Evolutionary conservation across 768 basidiomycete species (phyloP).

Genomic region (Candolleomyces aberdarensis): DNA sequence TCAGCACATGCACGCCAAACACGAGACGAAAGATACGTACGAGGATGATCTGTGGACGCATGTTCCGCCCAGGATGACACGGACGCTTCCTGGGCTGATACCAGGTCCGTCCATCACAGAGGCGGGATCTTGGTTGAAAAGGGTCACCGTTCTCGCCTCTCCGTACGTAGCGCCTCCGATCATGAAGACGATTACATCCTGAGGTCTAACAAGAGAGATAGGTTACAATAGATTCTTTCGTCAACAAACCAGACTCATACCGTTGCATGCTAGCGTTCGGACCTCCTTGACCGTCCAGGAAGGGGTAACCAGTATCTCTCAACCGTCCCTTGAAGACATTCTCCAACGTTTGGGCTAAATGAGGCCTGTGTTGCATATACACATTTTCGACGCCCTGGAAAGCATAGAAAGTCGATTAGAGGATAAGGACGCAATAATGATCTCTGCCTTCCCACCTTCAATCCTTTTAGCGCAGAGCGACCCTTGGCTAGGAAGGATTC

Average conservation of each 20-base stretch:
- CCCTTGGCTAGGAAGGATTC: slow-evolving; percentile 94
- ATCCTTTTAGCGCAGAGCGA: slow-evolving; percentile 89
- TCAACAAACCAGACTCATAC: slow-evolving; percentile 30
- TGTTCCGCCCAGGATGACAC: slow-evolving; percentile 89
- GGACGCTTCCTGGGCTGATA: slow-evolving; percentile 56
- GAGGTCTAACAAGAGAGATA: slow-evolving; percentile 54
- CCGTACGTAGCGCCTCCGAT: slow-evolving; percentile 96
- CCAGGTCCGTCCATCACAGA: slow-evolving; percentile 44
- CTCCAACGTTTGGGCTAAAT: slow-evolving; percentile 89
- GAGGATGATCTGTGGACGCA: slow-evolving; percentile 93
- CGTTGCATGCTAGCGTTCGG: slow-evolving; percentile 69
- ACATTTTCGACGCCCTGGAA: slow-evolving; percentile 95
- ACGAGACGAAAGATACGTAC: slow-evolving; percentile 39
- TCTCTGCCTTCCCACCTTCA: slow-evolving; percentile 59
- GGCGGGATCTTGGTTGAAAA: slow-evolving; percentile 80
- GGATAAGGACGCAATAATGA: neutral
- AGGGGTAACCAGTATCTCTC: slow-evolving; percentile 88
- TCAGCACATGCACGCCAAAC: slow-evolving; percentile 2
- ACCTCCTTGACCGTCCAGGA: slow-evolving; percentile 61
- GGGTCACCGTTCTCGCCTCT: slow-evolving; percentile 81
- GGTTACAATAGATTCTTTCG: neutral
- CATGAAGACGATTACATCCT: slow-evolving; percentile 96
- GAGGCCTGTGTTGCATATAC: slow-evolving; percentile 95
- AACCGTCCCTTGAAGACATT: slow-evolving; percentile 82
- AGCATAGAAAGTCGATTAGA: neutral